phyloP scores from a whole-genome alignment of 306 rosid species.

The Canavalia ensiformis region DNA sequence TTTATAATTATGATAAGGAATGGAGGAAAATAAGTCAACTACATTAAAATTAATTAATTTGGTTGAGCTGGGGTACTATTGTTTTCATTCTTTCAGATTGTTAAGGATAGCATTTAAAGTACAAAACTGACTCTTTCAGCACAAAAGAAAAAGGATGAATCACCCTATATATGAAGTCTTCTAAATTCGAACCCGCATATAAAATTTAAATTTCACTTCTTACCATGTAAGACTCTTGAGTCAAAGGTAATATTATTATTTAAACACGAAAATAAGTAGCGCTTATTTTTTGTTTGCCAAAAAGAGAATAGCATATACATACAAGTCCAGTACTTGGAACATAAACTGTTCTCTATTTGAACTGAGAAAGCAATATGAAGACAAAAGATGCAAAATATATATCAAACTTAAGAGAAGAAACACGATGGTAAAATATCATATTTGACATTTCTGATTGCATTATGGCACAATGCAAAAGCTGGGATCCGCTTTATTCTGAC shows the following conservation, averaged over 20 bases:
- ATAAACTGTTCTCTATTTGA: neutral
- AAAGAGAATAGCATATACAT: neutral
- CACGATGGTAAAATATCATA: conserved; percentile 33
- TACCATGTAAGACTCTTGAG: neutral
- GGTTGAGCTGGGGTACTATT: no score
- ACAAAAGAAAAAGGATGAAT: neutral
- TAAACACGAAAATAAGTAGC: neutral
- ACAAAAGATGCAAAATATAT: neutral
- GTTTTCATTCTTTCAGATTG: no score
- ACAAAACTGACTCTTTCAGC: neutral
- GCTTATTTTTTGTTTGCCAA: neutral
- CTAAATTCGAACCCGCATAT: neutral
- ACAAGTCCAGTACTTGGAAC: conserved; percentile 1
- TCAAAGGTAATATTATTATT: neutral
- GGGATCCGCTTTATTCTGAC: conserved; percentile 44
- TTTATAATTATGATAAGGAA: no score
- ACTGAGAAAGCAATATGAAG: neutral
- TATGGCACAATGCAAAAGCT: conserved; percentile 43
- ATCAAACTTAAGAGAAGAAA: conserved; percentile 4
- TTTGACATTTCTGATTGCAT: conserved; percentile 54
- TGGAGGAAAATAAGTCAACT: no score
- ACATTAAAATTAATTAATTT: no score
- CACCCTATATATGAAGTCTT: neutral
- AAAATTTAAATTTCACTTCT: no score
- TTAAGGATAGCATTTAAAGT: no score